Evolutionary conservation across 306 rosid genomes (phyloP).

Genomic region (Quercus variabilis): DNA sequence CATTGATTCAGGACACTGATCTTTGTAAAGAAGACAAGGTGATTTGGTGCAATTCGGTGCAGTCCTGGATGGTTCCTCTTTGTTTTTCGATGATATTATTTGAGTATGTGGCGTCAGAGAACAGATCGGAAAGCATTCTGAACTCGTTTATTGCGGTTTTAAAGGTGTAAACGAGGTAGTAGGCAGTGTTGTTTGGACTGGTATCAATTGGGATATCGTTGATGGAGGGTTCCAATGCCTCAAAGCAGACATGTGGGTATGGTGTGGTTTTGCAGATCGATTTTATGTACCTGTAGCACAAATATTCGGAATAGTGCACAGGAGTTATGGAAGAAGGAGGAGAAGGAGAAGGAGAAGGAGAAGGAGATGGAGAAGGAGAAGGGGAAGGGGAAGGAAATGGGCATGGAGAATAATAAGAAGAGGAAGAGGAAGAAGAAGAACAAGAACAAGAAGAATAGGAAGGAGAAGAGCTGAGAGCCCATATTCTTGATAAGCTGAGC

Average conservation of each 20-base stretch:
- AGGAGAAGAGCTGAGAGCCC: neutral
- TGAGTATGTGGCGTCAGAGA: constrained; percentile 22
- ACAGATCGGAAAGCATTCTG: constrained; percentile 44
- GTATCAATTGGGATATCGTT: constrained; percentile 40
- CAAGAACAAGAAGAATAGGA: no score
- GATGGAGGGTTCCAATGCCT: constrained; percentile 53
- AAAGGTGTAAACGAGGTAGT: constrained; percentile 50
- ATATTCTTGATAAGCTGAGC: constrained; percentile 16
- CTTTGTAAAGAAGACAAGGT: constrained; percentile 44
- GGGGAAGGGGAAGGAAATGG: constrained; percentile 31
- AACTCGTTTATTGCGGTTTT: constrained; percentile 51
- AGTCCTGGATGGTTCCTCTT: constrained; percentile 63
- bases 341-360: constrained; percentile 29
- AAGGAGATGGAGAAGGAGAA: constrained; percentile 29
- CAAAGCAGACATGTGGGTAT: constrained; percentile 50
- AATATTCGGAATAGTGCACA: constrained; percentile 16
- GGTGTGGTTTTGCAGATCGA: constrained; percentile 57
- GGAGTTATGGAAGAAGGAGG: constrained; percentile 16
- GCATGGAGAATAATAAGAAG: neutral
- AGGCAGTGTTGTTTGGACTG: constrained; percentile 49
- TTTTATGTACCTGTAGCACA: constrained; percentile 38
- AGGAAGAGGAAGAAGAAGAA: constrained; percentile 13
- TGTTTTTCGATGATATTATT: constrained; percentile 54
- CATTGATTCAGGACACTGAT: constrained; percentile 45
- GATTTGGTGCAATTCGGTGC: constrained; percentile 62